Evolutionary conservation across 495 filamentous ascomycete species (phyloP).

Genomic region (Immersiella caudata): DNA sequence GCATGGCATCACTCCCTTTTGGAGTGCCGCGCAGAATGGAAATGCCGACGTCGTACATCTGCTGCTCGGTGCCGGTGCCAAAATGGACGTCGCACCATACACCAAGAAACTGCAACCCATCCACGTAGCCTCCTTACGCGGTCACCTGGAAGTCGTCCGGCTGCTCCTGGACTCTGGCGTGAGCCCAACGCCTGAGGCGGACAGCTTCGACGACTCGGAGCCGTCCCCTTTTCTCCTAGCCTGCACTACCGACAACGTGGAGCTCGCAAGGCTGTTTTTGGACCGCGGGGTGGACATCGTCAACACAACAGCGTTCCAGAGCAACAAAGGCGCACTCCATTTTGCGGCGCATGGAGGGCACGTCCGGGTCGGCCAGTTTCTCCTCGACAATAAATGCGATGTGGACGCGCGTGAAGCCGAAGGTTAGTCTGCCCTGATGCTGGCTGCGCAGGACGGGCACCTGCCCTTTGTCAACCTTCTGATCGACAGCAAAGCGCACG

Average conservation of each 20-base stretch:
- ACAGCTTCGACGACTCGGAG: no score
- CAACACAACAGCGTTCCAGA: no score
- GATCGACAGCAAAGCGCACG: neutral
- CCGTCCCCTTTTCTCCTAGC: no score
- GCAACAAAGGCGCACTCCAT: neutral
- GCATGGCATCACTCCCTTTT: neutral
- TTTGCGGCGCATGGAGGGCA: neutral
- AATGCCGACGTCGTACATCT: neutral
- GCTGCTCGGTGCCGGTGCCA: neutral
- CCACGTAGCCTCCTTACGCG: no score
- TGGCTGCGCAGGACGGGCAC: slow-evolving; percentile 13
- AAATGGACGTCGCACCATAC: no score
- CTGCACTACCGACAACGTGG: no score
- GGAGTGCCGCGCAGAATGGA: neutral
- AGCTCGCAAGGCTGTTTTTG: no score
- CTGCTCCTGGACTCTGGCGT: no score
- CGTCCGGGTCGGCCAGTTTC: neutral
- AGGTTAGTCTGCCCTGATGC: neutral
- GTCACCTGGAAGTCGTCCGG: no score
- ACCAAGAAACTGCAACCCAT: no score
- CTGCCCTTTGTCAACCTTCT: neutral
- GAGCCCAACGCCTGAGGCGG: no score
- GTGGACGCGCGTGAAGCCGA: neutral
- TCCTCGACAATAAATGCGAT: neutral
- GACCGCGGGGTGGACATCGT: no score